Conservation (phyloP, 2,329 filamentous ascomycete genomes). For the Curvularia verruculosa region DNA sequence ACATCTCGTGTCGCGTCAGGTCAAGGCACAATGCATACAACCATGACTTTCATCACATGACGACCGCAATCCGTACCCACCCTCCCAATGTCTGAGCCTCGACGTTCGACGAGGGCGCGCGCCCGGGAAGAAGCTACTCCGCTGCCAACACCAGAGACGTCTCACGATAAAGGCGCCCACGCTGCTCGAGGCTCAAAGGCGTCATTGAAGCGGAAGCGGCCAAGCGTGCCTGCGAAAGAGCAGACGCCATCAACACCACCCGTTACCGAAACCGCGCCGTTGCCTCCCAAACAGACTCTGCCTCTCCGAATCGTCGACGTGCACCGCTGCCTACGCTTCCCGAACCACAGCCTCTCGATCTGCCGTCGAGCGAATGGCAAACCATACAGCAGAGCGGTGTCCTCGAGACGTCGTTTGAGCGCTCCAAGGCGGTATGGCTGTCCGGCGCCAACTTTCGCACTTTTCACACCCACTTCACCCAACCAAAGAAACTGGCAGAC, state of each 20-base stretch:
- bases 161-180: constrained; percentile 12
- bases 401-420: constrained; percentile 71
- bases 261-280: constrained; percentile 20
- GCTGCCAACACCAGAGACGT: constrained; percentile 29
- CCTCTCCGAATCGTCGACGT: constrained; percentile 67
- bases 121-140: constrained; percentile 44
- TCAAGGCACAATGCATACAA: not conserved
- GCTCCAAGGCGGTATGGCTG: constrained; percentile 66
- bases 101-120: constrained; percentile 45
- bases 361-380: constrained; percentile 72
- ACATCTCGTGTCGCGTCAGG: constrained; percentile 8
- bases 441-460: constrained; percentile 47
- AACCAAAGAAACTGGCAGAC: constrained; percentile 55
- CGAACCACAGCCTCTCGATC: constrained; percentile 67
- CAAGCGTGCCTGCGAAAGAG: constrained; percentile 31
- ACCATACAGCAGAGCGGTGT: constrained; percentile 77
- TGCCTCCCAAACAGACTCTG: constrained; percentile 46
- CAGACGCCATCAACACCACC: constrained; percentile 36
- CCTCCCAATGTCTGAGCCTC: constrained; percentile 43
- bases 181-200: constrained; percentile 36
- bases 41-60: constrained; percentile 4
- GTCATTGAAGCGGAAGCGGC: constrained; percentile 44
- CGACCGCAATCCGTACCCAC: not conserved
- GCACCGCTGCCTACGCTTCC: constrained; percentile 75
- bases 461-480: constrained; percentile 45